A percentile compares a stretch with the other conserved stretches of the same genome.
phyloP scores from a whole-genome alignment of 371 early-diverging fungal genomes.

The Funneliformis caledonium region DNA sequence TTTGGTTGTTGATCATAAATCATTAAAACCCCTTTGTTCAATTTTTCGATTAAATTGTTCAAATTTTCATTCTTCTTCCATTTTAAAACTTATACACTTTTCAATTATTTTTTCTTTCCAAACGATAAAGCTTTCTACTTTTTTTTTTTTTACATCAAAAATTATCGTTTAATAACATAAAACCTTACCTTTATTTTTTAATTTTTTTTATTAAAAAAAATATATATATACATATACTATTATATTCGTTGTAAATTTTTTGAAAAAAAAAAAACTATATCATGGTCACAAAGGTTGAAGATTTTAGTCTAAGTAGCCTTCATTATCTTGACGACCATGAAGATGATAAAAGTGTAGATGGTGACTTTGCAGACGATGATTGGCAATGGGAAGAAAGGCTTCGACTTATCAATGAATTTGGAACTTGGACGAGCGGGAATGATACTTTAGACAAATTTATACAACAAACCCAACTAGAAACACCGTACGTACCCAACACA shows the following conservation, averaged over 20 bases:
- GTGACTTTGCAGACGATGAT: conserved; percentile 28
- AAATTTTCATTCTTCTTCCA: not conserved
- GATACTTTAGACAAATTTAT: conserved; percentile 21
- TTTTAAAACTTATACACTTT: not conserved
- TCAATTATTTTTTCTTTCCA: not conserved
- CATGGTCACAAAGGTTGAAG: not conserved
- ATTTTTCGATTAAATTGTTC: not conserved
- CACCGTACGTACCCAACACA: conserved; percentile 2
- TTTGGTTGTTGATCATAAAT: not conserved
- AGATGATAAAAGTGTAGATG: not conserved
- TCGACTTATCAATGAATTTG: conserved; percentile 38
- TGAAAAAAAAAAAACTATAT: not conserved
- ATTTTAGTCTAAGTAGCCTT: not conserved
- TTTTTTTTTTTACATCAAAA: not conserved
- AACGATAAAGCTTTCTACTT: not conserved
- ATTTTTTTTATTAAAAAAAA: too few species aligned
- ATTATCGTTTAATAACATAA: not conserved
- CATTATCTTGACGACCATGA: not conserved
- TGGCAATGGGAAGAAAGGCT: conserved; percentile 41
- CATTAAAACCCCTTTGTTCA: not conserved
- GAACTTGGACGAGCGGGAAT: conserved; percentile 34
- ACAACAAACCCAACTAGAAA: conserved; percentile 38
- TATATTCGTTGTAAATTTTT: not conserved
- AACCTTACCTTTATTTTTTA: not conserved
- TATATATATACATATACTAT: not conserved